Percentiles rank a stretch among this genome's conserved stretches.
phyloP scores from a whole-genome alignment of 2,329 filamentous ascomycete genomes.

The Macrophomina pseudophaseolina region DNA sequence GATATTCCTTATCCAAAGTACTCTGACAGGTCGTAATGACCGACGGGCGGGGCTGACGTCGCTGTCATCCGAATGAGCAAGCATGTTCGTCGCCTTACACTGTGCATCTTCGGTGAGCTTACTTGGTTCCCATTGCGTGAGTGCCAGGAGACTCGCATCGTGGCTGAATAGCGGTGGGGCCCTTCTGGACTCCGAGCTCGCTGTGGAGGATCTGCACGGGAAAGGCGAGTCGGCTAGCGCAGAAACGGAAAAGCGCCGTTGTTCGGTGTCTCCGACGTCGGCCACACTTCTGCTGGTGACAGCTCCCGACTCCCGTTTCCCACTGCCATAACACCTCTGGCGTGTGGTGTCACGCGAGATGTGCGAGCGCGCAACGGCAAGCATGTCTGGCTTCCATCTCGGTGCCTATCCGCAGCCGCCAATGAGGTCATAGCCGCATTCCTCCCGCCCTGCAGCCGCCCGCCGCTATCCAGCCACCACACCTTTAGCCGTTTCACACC shows the following conservation, averaged over 20 bases:
- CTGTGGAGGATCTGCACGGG: conserved; percentile 13
- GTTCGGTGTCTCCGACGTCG: too few relatives aligned
- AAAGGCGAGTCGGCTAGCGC: not conserved
- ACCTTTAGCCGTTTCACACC: not conserved
- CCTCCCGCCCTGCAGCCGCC: not conserved
- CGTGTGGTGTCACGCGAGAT: not conserved
- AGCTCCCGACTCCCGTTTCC: too few relatives aligned
- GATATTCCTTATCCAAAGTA: too few relatives aligned
- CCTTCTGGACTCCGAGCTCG: conserved; percentile 2
- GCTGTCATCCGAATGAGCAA: not conserved
- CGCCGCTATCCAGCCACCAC: not conserved
- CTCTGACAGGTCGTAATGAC: not conserved
- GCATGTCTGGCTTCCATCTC: not conserved
- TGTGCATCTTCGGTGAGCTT: too few relatives aligned
- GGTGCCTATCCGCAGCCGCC: not conserved
- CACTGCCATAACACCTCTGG: not conserved
- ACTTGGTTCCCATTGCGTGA: too few relatives aligned
- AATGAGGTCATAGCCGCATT: not conserved
- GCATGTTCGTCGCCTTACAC: too few relatives aligned
- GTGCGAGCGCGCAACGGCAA: not conserved
- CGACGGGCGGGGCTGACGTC: not conserved
- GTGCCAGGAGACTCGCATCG: too few relatives aligned
- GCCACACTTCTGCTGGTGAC: too few relatives aligned
- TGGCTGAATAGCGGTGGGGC: not conserved
- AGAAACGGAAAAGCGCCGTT: too few relatives aligned